phyloP scores from a whole-genome alignment of 192 early-diverging fungal genomes.

The Podochytrium sp. region DNA sequence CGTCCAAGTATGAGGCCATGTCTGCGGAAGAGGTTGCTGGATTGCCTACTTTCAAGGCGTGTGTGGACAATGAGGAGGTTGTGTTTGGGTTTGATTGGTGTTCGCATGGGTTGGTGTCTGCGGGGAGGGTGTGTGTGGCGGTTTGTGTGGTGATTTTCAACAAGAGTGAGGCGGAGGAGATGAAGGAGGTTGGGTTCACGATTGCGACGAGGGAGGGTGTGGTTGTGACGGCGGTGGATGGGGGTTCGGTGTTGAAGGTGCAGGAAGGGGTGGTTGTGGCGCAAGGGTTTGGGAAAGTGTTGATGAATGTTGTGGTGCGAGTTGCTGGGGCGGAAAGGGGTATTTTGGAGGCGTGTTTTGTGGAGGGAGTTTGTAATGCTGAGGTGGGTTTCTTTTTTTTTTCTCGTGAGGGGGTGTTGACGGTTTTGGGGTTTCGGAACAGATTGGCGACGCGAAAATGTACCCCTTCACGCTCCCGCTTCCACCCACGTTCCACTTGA shows the following conservation, averaged over 20 bases:
- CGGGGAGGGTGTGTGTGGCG: neutral
- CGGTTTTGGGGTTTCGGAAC: neutral
- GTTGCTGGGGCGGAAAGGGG: neutral
- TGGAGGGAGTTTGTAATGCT: constrained; percentile 10
- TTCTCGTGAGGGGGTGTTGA: neutral
- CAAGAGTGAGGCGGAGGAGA: neutral
- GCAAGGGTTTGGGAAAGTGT: constrained; percentile 21
- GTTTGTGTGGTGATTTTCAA: constrained; percentile 10
- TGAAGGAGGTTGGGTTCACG: neutral
- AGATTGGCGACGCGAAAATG: neutral
- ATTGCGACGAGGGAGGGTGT: neutral
- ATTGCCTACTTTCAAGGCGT: constrained; percentile 6
- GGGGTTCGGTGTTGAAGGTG: neutral
- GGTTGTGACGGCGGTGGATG: constrained; percentile 6
- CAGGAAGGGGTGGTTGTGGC: neutral
- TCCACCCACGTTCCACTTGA: constrained; percentile 1
- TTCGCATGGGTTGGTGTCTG: neutral
- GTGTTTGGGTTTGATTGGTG: constrained; percentile 26
- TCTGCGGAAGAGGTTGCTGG: constrained; percentile 5
- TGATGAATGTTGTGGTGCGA: constrained; percentile 3
- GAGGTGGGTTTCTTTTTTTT: neutral
- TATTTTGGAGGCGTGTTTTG: neutral
- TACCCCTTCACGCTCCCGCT: constrained; percentile 8
- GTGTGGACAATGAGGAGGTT: constrained; percentile 26
- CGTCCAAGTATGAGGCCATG: constrained; percentile 6